Conservation (phyloP, 2,329 filamentous ascomycete genomes). For the Aspergillus brasiliensis region DNA sequence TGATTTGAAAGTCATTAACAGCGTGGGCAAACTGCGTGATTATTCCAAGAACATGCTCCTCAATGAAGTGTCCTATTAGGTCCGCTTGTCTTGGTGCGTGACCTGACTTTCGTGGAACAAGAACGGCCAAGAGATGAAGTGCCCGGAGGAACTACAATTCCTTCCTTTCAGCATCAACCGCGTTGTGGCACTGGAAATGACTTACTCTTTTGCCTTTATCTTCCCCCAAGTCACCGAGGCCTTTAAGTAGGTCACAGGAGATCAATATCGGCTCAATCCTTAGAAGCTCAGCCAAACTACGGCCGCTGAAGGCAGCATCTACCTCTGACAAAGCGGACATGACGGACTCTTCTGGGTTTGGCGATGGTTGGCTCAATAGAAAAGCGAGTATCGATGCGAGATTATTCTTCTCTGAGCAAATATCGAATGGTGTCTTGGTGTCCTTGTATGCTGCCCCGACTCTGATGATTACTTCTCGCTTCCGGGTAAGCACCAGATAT, state of each 20-base stretch:
- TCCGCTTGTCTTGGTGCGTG: constrained; percentile 55
- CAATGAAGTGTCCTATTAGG: constrained; percentile 72
- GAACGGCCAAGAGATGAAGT: constrained; percentile 51
- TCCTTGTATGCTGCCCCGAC: constrained; percentile 71
- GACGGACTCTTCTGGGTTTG: constrained; percentile 67
- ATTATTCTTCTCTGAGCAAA: constrained; percentile 62
- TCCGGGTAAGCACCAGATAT: constrained; percentile 78
- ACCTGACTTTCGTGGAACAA: constrained; percentile 54
- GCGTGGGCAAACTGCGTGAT: constrained; percentile 78
- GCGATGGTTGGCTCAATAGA: constrained; percentile 61
- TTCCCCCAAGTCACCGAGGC: constrained; percentile 68
- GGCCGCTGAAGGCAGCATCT: constrained; percentile 68
- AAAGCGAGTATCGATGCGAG: constrained; percentile 61
- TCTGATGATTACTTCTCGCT: constrained; percentile 74
- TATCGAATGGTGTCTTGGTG: constrained; percentile 58
- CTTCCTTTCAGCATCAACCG: constrained; percentile 12
- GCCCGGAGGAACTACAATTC: constrained; percentile 50
- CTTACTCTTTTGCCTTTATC: constrained; percentile 59
- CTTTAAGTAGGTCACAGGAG: constrained; percentile 79
- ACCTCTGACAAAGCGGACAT: constrained; percentile 69
- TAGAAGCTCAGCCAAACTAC: constrained; percentile 68
- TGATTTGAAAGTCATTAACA: constrained; percentile 68
- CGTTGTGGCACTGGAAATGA: background rate
- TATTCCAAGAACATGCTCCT: constrained; percentile 81
- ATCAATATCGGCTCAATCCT: constrained; percentile 74